These are phyloP conservation scores for Allium sativum DNA, from an alignment of 106 monocot genomes.

Conservation along the genomic window DNA sequence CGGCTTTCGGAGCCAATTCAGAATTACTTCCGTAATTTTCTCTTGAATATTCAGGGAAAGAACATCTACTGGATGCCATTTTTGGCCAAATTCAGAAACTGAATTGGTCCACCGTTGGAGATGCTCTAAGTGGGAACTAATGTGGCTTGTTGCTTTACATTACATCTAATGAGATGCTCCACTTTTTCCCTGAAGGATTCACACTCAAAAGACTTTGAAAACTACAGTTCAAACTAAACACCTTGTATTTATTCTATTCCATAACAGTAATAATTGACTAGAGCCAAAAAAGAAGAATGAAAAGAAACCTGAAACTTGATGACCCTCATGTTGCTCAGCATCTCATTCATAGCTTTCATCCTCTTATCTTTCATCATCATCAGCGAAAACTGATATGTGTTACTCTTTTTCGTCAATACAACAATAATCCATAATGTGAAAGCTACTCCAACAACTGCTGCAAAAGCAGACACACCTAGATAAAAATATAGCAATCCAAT, in stretches of 20 bases:
- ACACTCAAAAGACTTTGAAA: neutral
- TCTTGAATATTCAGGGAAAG: too few species aligned
- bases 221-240: neutral
- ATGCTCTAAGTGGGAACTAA: neutral
- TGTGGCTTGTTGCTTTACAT: neutral
- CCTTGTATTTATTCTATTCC: neutral
- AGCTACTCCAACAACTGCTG: constrained; percentile 11
- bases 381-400: constrained; percentile 1
- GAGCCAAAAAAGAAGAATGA: neutral
- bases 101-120: too few species aligned
- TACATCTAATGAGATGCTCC: neutral
- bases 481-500: constrained; percentile 22
- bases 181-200: neutral
- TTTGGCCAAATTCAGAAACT: too few species aligned
- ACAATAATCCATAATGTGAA: constrained; percentile 4
- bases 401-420: neutral
- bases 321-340: constrained; percentile 7
- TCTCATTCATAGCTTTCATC: constrained; percentile 9
- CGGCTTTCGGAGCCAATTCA: too few species aligned
- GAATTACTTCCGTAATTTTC: too few species aligned
- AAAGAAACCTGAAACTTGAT: constrained; percentile 6
- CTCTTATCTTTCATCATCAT: constrained; percentile 11
- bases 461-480: constrained; percentile 15
- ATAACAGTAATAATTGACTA: neutral
- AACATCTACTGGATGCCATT: too few species aligned